phyloP scores from a whole-genome alignment of 306 rosid species.

The Cicer cuneatum region DNA sequence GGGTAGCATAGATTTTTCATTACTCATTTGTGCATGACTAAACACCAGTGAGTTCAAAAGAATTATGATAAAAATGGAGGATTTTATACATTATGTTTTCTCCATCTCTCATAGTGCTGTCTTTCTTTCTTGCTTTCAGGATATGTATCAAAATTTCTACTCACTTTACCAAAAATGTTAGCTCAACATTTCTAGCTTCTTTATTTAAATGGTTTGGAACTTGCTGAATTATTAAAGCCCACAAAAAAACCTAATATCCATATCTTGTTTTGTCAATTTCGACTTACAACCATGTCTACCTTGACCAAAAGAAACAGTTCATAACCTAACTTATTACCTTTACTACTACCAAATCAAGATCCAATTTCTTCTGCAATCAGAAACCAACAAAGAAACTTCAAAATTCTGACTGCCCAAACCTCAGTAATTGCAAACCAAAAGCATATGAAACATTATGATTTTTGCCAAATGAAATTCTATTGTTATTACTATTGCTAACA shows the following conservation, averaged over 20 bases:
- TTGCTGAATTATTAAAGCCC: constrained; percentile 1
- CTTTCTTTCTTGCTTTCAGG: not conserved
- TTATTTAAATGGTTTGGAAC: constrained; percentile 17
- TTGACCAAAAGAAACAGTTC: not conserved
- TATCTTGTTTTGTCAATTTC: constrained; percentile 12
- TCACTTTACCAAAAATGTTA: constrained; percentile 7
- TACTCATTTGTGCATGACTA: constrained; percentile 1
- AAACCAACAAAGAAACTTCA: constrained; percentile 3
- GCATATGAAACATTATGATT: not conserved
- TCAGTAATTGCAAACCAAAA: constrained; percentile 6
- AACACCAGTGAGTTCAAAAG: not conserved
- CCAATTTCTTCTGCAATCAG: constrained; percentile 22
- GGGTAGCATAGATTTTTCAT: not conserved
- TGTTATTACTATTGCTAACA: not conserved
- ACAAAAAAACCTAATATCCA: not conserved
- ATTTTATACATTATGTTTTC: constrained; percentile 19
- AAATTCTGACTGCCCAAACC: not conserved
- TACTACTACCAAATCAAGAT: constrained; percentile 23
- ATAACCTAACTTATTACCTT: constrained; percentile 18
- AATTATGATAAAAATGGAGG: constrained; percentile 2
- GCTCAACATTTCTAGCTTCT: constrained; percentile 25
- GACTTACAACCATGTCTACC: constrained; percentile 21
- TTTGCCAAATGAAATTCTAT: not conserved
- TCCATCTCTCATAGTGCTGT: not conserved
- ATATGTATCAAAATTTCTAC: constrained; percentile 3